A percentile compares a stretch with the other conserved stretches of the same genome.
phyloP scores from a whole-genome alignment of 129 eudicot species.

The Oenanthe sinensis region DNA sequence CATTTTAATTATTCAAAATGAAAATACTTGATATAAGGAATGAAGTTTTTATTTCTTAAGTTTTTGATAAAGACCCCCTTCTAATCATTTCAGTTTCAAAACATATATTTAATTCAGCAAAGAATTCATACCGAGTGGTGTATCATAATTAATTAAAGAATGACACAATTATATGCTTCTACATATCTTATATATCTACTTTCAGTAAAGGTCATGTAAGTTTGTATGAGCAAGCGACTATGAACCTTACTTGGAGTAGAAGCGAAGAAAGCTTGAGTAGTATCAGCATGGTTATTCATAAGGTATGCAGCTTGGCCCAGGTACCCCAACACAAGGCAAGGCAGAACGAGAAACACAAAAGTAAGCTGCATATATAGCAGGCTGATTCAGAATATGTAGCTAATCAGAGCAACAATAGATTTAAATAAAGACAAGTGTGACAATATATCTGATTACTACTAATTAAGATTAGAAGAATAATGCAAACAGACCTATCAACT shows the following conservation, averaged over 20 bases:
- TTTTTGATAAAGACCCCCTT: no score
- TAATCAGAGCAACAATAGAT: not conserved
- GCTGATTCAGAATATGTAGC: constrained; percentile 12
- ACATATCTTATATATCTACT: not conserved
- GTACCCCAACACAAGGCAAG: constrained; percentile 95
- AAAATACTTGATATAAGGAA: not conserved
- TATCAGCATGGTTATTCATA: constrained; percentile 74
- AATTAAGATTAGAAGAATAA: not conserved
- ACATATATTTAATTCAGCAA: no score
- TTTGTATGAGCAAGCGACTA: not conserved
- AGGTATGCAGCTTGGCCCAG: constrained; percentile 99
- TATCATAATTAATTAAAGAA: not conserved
- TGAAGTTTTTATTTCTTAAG: not conserved
- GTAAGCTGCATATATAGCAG: constrained; percentile 62
- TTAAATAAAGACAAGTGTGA: not conserved
- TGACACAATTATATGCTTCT: not conserved
- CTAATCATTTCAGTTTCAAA: not conserved
- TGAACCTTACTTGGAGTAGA: constrained; percentile 73
- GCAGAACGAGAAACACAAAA: constrained; percentile 83
- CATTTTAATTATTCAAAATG: not conserved
- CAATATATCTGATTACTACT: not conserved
- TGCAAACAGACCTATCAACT: constrained; percentile 2
- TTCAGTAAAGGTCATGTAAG: not conserved
- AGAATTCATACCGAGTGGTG: not conserved
- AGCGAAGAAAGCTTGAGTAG: constrained; percentile 81